These are phyloP conservation scores for Amylocystis lapponica DNA, from an alignment of 768 basidiomycete species.

Conservation along the genomic window DNA sequence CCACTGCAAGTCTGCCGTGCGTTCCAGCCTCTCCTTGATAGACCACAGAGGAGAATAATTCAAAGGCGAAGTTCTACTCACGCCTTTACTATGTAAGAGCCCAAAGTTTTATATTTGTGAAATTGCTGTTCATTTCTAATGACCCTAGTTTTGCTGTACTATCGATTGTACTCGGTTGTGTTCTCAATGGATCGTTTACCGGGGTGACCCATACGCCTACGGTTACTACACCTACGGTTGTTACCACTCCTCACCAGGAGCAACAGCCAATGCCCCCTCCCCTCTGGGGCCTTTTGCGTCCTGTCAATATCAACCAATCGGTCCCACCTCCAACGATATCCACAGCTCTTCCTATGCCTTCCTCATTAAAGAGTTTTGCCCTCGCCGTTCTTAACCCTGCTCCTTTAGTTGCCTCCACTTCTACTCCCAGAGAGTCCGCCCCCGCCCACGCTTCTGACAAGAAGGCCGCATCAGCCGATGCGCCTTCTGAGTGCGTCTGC, in stretches of 20 bases:
- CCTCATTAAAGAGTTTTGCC: slow-evolving; percentile 25
- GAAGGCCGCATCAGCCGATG: background rate
- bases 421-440: slow-evolving; percentile 6
- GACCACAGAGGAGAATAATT: slow-evolving; percentile 21
- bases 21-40: slow-evolving; percentile 39
- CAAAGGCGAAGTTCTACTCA: slow-evolving; percentile 47
- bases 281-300: slow-evolving; percentile 4
- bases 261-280: background rate
- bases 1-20: slow-evolving; percentile 37
- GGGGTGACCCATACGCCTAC: slow-evolving; percentile 17
- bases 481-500: slow-evolving; percentile 22
- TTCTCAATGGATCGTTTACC: slow-evolving; percentile 45
- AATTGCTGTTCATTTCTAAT: slow-evolving; percentile 2
- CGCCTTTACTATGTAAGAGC: slow-evolving; percentile 67
- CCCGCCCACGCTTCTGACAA: slow-evolving; percentile 1
- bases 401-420: slow-evolving; percentile 10
- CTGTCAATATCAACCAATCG: slow-evolving; percentile 13
- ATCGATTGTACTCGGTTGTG: slow-evolving; percentile 57
- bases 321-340: slow-evolving; percentile 3
- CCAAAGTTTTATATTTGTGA: slow-evolving; percentile 13
- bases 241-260: too few relatives aligned
- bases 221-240: background rate
- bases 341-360: slow-evolving; percentile 12
- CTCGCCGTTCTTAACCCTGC: slow-evolving; percentile 32
- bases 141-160: slow-evolving; percentile 66